Evolutionary conservation across 2,329 filamentous ascomycete species (phyloP).

Genomic region (Diaporthe vexans): DNA sequence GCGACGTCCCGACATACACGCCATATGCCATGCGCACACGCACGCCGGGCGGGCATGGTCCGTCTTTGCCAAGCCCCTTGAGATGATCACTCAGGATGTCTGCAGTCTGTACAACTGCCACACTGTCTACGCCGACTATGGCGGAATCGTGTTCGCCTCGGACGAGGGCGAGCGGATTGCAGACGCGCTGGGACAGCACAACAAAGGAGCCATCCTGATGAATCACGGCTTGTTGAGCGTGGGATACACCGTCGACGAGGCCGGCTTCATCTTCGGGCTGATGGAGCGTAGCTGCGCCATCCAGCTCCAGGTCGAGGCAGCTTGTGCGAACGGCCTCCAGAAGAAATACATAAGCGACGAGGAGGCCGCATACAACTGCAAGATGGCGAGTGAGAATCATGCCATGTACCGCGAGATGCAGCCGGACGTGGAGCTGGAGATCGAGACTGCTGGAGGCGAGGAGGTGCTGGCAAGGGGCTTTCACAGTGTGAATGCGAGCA

Average conservation of each 20-base stretch:
- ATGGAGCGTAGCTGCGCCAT: constrained; percentile 78
- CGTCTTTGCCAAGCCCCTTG: constrained; percentile 73
- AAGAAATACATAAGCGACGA: constrained; percentile 58
- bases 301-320: constrained; percentile 78
- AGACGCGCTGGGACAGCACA: constrained; percentile 68
- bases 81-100: constrained; percentile 80
- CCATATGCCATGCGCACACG: constrained; percentile 79
- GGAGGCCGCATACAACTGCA: constrained; percentile 56
- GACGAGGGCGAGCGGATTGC: constrained; percentile 77
- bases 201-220: constrained; percentile 74
- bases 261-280: constrained; percentile 77
- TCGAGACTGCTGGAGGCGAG: constrained; percentile 56
- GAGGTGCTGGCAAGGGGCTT: constrained; percentile 47
- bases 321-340: constrained; percentile 60
- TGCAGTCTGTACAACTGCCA: constrained; percentile 74
- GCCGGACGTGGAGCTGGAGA: constrained; percentile 61
- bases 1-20: constrained; percentile 74
- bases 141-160: constrained; percentile 68
- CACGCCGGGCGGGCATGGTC: constrained; percentile 77
- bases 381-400: constrained; percentile 62
- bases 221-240: constrained; percentile 82
- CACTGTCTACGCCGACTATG: constrained; percentile 72
- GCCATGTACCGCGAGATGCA: constrained; percentile 62
- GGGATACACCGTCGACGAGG: constrained; percentile 80
- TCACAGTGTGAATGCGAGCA: constrained; percentile 42